phyloP scores from a whole-genome alignment of 768 basidiomycete genomes.

The Phaeolepiota aurea region DNA sequence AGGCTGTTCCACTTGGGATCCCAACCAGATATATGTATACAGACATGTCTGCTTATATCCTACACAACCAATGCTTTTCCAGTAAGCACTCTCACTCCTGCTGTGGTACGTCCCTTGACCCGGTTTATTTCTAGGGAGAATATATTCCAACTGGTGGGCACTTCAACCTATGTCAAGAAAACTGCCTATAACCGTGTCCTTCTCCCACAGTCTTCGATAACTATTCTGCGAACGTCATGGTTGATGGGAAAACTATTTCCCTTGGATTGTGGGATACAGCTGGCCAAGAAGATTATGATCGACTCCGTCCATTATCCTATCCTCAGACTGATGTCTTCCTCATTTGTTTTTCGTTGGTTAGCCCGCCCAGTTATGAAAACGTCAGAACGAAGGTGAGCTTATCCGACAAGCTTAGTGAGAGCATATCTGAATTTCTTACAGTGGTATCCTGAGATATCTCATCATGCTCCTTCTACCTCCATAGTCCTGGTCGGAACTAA shows the following conservation, averaged over 20 bases:
- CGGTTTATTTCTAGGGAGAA: slow-evolving; percentile 57
- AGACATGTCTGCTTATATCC: slow-evolving; percentile 99
- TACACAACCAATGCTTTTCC: slow-evolving; percentile 99
- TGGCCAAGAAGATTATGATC: slow-evolving; percentile 98
- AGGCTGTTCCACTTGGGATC: slow-evolving; percentile 6
- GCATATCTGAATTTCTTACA: slow-evolving; percentile 21
- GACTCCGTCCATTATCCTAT: slow-evolving; percentile 94
- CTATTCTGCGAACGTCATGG: slow-evolving; percentile 98
- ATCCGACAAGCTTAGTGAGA: neutral
- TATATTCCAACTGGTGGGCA: slow-evolving; percentile 87
- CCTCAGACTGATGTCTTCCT: slow-evolving; percentile 99
- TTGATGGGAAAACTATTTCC: slow-evolving; percentile 97
- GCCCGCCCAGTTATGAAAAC: slow-evolving; percentile 97
- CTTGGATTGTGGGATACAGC: slow-evolving; percentile 99
- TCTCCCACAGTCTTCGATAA: slow-evolving; percentile 85
- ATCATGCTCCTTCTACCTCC: slow-evolving; percentile 92
- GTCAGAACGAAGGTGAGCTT: slow-evolving; percentile 88
- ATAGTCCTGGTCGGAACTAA: slow-evolving; percentile 95
- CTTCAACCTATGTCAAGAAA: too few relatives aligned
- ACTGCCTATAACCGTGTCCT: slow-evolving; percentile 2
- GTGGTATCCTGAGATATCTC: slow-evolving; percentile 97
- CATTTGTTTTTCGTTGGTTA: slow-evolving; percentile 98
- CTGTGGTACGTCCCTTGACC: slow-evolving; percentile 9
- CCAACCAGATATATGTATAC: slow-evolving; percentile 12
- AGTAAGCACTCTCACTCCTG: slow-evolving; percentile 36